Conservation (phyloP, 2,329 filamentous ascomycete species). For the Talaromyces sp. region DNA sequence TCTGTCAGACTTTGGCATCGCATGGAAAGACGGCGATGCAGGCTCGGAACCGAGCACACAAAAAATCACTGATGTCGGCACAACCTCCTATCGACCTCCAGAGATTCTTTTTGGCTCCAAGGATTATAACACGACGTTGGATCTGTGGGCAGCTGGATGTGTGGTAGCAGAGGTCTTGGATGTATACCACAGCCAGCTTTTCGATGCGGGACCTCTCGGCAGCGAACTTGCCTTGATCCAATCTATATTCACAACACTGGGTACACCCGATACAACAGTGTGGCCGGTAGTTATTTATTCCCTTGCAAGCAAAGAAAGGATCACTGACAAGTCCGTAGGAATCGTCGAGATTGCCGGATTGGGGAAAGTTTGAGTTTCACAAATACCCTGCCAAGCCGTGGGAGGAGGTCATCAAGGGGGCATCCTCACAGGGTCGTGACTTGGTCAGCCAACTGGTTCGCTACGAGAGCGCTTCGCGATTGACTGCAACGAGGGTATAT, state of each 20-base stretch:
- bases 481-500: constrained; percentile 61
- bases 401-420: constrained; percentile 63
- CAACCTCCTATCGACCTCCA: constrained; percentile 83
- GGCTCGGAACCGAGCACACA: constrained; percentile 58
- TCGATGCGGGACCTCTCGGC: constrained; percentile 83
- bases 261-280: constrained; percentile 71
- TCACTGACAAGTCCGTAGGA: constrained; percentile 23
- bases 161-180: constrained; percentile 73
- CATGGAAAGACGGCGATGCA: constrained; percentile 64
- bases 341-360: constrained; percentile 64
- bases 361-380: constrained; percentile 78
- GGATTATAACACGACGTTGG: constrained; percentile 66
- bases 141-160: constrained; percentile 85
- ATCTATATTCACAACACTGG: constrained; percentile 87
- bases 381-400: constrained; percentile 65
- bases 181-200: constrained; percentile 58
- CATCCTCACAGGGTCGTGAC: constrained; percentile 56
- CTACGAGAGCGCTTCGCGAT: constrained; percentile 65
- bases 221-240: constrained; percentile 87
- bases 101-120: constrained; percentile 84
- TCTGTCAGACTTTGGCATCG: constrained; percentile 87
- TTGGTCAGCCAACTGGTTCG: constrained; percentile 64
- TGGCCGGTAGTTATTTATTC: constrained; percentile 63
- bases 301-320: not conserved
- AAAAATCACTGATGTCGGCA: constrained; percentile 92